A percentile compares a stretch with the other conserved stretches of the same genome.
Conservation (phyloP, 2,329 filamentous ascomycete species). For the Scedosporium dehoogii region DNA sequence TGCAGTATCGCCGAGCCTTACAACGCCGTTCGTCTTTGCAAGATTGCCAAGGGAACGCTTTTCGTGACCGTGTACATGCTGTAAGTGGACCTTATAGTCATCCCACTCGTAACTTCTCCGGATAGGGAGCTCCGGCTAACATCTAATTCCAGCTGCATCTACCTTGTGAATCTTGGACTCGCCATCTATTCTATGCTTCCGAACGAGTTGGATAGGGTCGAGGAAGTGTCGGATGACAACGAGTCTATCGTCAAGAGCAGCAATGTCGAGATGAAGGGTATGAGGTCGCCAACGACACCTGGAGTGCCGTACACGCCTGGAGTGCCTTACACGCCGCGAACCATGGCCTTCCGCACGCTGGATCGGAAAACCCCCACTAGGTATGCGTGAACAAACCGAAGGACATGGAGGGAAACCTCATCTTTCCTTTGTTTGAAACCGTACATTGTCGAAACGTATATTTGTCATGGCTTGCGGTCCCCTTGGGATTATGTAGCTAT, state of each 20-base stretch:
- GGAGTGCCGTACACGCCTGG: slow-evolving; percentile 47
- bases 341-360: slow-evolving; percentile 56
- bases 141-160: not conserved
- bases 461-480: not conserved
- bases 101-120: not conserved
- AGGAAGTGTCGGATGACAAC: slow-evolving; percentile 30
- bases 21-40: slow-evolving; percentile 48
- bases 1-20: slow-evolving; percentile 51
- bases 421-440: not conserved
- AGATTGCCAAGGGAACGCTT: slow-evolving; percentile 58
- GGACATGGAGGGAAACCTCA: not conserved
- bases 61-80: slow-evolving; percentile 56
- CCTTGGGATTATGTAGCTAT: not conserved
- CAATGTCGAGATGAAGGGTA: slow-evolving; percentile 49
- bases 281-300: slow-evolving; percentile 22
- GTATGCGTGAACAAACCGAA: not conserved
- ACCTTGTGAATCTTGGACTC: slow-evolving; percentile 26
- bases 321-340: slow-evolving; percentile 53
- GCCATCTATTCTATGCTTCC: slow-evolving; percentile 49
- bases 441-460: not conserved
- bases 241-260: slow-evolving; percentile 19
- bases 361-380: slow-evolving; percentile 32
- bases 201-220: slow-evolving; percentile 41
- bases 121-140: not conserved
- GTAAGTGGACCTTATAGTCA: slow-evolving; percentile 35